phyloP scores from a whole-genome alignment of 208 protist species.

The Leishmania major region DNA sequence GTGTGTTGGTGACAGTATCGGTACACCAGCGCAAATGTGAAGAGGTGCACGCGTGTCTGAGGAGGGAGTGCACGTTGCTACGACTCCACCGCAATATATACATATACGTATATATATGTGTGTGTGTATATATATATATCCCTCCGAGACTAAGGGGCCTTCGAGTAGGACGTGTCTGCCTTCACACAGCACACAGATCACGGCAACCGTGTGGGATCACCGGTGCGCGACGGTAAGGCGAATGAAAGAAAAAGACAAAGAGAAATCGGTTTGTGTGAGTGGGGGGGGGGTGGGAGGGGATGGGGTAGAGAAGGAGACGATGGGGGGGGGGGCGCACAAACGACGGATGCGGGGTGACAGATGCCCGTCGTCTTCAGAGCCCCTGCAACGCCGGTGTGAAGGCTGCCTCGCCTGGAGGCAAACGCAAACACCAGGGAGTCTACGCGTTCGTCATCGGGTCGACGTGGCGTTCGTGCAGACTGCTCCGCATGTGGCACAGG shows the following conservation, averaged over 20 bases:
- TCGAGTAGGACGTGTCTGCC: not conserved
- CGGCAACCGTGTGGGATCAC: not conserved
- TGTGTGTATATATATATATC: not conserved
- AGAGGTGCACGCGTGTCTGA: not conserved
- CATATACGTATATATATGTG: too few species aligned
- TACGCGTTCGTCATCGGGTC: not conserved
- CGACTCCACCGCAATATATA: not conserved
- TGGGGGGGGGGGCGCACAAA: too few species aligned
- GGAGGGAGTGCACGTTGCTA: not conserved
- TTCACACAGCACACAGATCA: not conserved
- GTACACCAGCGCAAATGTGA: not conserved
- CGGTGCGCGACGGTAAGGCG: not conserved
- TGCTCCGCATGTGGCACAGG: not conserved
- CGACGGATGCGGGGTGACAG: not conserved
- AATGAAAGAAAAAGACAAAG: not conserved
- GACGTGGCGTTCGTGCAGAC: not conserved
- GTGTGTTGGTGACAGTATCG: not conserved
- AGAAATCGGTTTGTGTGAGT: too few species aligned
- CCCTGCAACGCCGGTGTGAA: not conserved
- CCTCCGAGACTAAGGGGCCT: not conserved
- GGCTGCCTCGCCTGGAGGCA: not conserved
- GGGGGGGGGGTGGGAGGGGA: not conserved
- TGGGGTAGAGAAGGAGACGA: not conserved
- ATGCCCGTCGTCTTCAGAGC: not conserved
- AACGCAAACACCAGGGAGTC: not conserved